Evolutionary conservation across 306 rosid genomes (phyloP).

Genomic region (barrel medic (Medicago truncatula)): DNA sequence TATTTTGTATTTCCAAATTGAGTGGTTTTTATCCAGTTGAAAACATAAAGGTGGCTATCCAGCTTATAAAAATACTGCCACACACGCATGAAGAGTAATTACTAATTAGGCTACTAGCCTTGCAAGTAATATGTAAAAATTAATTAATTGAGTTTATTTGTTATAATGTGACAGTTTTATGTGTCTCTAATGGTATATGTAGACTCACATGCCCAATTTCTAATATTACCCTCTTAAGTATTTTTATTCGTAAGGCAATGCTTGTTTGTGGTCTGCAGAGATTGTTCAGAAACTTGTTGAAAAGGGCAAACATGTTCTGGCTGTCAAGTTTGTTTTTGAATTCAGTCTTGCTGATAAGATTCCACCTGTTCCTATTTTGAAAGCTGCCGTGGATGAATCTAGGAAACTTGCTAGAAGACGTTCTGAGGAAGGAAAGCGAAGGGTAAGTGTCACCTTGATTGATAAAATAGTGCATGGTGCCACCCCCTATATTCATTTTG

Average conservation of each 20-base stretch:
- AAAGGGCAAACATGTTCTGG: slow-evolving; percentile 62
- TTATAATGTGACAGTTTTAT: not conserved
- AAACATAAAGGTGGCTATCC: slow-evolving; percentile 8
- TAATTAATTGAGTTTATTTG: slow-evolving; percentile 2
- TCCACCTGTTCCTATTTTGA: slow-evolving; percentile 74
- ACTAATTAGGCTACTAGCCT: not conserved
- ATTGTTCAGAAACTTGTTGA: slow-evolving; percentile 66
- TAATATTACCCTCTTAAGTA: slow-evolving; percentile 10
- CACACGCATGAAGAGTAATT: not conserved
- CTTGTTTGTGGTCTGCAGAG: slow-evolving; percentile 59
- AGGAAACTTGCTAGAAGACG: slow-evolving; percentile 56
- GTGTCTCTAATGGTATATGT: not conserved
- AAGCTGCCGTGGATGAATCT: slow-evolving; percentile 63
- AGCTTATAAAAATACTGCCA: not conserved
- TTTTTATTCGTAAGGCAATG: slow-evolving; percentile 17
- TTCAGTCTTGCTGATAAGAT: slow-evolving; percentile 67
- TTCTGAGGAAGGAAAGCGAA: slow-evolving; percentile 60
- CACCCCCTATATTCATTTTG: slow-evolving; percentile 40
- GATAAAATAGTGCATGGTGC: slow-evolving; percentile 20
- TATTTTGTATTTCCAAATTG: not conserved
- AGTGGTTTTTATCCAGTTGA: not conserved
- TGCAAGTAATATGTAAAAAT: not conserved
- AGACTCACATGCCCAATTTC: slow-evolving; percentile 1
- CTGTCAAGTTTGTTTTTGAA: slow-evolving; percentile 73
- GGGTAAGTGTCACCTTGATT: slow-evolving; percentile 55